Conservation (phyloP, 23 red algal species). For the Gracilariopsis chorda region DNA sequence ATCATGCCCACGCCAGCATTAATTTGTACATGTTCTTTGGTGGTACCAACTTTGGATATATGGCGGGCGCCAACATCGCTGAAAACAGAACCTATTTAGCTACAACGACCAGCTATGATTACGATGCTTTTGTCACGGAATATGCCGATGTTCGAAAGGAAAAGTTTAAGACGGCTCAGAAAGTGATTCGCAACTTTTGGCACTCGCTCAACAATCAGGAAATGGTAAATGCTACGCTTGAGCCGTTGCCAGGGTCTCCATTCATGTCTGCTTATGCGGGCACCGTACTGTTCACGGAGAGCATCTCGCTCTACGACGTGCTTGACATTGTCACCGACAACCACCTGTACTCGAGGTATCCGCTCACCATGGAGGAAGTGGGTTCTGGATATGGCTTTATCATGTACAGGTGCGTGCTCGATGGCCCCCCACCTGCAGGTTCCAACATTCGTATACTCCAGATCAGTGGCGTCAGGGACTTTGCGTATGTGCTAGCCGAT, state of each 20-base stretch:
- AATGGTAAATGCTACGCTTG: neutral
- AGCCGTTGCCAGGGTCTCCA: neutral
- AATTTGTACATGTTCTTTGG: slow-evolving; percentile 95
- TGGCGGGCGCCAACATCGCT: slow-evolving; percentile 48
- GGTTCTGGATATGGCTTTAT: slow-evolving; percentile 40
- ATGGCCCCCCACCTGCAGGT: neutral
- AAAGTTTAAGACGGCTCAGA: slow-evolving; percentile 21
- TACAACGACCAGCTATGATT: slow-evolving; percentile 76
- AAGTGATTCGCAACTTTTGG: slow-evolving; percentile 12
- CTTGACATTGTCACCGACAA: slow-evolving; percentile 36
- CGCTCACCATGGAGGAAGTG: slow-evolving; percentile 12
- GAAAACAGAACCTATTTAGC: slow-evolving; percentile 49
- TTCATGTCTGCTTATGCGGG: slow-evolving; percentile 42
- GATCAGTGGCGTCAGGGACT: slow-evolving; percentile 32
- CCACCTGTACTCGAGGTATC: neutral
- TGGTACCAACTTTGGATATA: slow-evolving; percentile 73
- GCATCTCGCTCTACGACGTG: slow-evolving; percentile 1
- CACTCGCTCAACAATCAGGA: neutral
- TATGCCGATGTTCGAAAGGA: slow-evolving; percentile 38
- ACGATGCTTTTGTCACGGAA: slow-evolving; percentile 77
- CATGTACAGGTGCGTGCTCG: slow-evolving; percentile 18
- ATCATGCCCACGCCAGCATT: slow-evolving; percentile 42
- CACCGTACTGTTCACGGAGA: neutral
- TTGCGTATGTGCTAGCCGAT: slow-evolving; percentile 37
- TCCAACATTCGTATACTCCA: neutral